Evolutionary conservation across 2,329 filamentous ascomycete species (phyloP), one percentile per base, ranked within the genome.

Genomic region (Calonectria ilicicola): DNA sequence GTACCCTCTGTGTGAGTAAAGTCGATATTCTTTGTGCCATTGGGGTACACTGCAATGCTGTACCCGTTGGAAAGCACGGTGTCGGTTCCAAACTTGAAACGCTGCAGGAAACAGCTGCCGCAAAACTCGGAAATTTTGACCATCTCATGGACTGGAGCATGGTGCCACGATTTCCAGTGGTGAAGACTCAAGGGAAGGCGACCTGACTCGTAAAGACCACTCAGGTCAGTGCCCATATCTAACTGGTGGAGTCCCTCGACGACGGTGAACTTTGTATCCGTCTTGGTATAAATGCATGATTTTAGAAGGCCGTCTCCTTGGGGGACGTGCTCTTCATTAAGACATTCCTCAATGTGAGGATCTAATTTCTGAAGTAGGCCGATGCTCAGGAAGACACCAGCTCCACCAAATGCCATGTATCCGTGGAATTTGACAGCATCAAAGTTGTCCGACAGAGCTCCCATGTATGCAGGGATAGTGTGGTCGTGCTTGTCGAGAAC

Each of bases 151-250:
- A 91, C 81, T 1, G 87, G 87, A 29, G 84, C 84, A 10, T 84
- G 77, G 81, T 91, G 90, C 89, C 90, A 92, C 15, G 86, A 89
- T 80, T 91, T 91, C 90, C 90, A 92, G 83, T 92, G 91, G 79
- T 92, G 91, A 8, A 92, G 82, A 63, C 87, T 91, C 15, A 92
- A 81, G 0, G 89, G 87, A n/a, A 84, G 82, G 27, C 86, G 81
- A 1, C 89, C 89, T 2, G 87, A 86, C 81, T 92, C 91, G 79
- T 91, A 92, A 77, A 92, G 91, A 0, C 91, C 91, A 2, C 88
- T 87, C 26, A 87, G 81, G 72, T 92, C 90, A 40, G 85, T 86
- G 42, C 82, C 83, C 73, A 92, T 82, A 78, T 92, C 91, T 66
- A 91, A 84, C 80, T 92, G 91, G 74, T 88, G 87, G 23, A 92